These are phyloP conservation scores for Fragaria ananassa DNA, from an alignment of 306 rosid species.

Conservation along the genomic window DNA sequence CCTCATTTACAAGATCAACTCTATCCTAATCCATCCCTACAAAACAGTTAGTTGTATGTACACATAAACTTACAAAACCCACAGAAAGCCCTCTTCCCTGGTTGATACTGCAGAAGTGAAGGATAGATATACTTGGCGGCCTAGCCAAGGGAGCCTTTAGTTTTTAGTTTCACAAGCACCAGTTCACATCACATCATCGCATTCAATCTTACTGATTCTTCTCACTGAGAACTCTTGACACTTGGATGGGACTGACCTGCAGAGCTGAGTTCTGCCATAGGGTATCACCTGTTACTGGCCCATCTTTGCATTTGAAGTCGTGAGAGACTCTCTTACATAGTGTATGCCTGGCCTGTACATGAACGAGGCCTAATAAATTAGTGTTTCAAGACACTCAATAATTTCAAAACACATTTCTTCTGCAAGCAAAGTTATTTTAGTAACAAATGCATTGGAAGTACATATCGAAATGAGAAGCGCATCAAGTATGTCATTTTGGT, in stretches of 20 bases:
- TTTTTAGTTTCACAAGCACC: too few relatives aligned
- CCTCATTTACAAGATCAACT: slow-evolving; percentile 49
- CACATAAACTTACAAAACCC: slow-evolving; percentile 38
- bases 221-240: too few relatives aligned
- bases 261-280: too few relatives aligned
- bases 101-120: slow-evolving; percentile 14
- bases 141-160: too few relatives aligned
- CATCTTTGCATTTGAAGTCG: too few relatives aligned
- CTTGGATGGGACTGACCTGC: too few relatives aligned
- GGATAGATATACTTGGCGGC: neutral
- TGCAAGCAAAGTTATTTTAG: neutral
- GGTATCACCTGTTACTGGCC: too few relatives aligned
- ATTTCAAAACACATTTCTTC: neutral
- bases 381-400: neutral
- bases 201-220: too few relatives aligned
- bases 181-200: too few relatives aligned
- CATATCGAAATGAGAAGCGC: neutral
- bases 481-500: neutral
- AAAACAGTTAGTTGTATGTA: slow-evolving; percentile 48
- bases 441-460: neutral
- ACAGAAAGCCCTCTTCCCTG: slow-evolving; percentile 37
- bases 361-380: neutral
- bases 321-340: neutral
- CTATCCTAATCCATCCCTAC: slow-evolving; percentile 53
- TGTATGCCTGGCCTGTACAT: neutral